Conservation (phyloP, 2,329 filamentous ascomycete species). For the Ophiostoma populinum region DNA sequence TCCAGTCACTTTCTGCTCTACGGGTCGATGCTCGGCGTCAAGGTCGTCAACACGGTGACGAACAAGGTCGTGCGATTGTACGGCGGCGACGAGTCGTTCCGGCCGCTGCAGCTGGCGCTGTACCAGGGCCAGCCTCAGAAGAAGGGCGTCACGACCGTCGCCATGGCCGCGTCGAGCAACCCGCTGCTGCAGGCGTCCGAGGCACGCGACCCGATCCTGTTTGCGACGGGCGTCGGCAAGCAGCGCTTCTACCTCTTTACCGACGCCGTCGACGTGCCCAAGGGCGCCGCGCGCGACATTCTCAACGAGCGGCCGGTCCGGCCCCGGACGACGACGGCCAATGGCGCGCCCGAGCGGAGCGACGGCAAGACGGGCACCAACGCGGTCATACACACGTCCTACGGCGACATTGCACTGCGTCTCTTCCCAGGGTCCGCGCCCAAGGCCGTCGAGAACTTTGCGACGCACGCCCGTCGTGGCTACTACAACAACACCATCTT, state of each 20-base stretch:
- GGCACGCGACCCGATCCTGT: slow-evolving; percentile 72
- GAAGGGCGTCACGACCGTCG: slow-evolving; percentile 82
- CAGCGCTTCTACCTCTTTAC: slow-evolving; percentile 97
- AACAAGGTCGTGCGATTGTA: slow-evolving; percentile 85
- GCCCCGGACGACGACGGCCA: too few relatives aligned
- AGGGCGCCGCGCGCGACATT: slow-evolving; percentile 62
- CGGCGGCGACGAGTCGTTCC: slow-evolving; percentile 75
- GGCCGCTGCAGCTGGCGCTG: slow-evolving; percentile 64
- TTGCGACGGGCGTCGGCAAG: slow-evolving; percentile 71
- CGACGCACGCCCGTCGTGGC: slow-evolving; percentile 70
- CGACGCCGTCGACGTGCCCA: slow-evolving; percentile 65
- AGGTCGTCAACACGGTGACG: slow-evolving; percentile 90
- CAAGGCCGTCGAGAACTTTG: slow-evolving; percentile 93
- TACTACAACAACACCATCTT: slow-evolving; percentile 99
- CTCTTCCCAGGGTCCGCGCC: slow-evolving; percentile 87
- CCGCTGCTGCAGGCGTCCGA: slow-evolving; percentile 87
- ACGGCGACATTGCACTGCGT: slow-evolving; percentile 84
- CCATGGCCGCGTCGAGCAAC: slow-evolving; percentile 92
- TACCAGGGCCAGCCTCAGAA: slow-evolving; percentile 95
- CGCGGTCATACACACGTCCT: slow-evolving; percentile 79
- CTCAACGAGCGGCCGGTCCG: slow-evolving; percentile 93
- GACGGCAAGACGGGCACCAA: slow-evolving; percentile 51
- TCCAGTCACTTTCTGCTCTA: slow-evolving; percentile 91
- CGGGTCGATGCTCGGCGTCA: slow-evolving; percentile 79
- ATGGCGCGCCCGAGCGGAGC: too few relatives aligned